Conservation (phyloP, 805 yeast species). For the Candida ulmi region DNA sequence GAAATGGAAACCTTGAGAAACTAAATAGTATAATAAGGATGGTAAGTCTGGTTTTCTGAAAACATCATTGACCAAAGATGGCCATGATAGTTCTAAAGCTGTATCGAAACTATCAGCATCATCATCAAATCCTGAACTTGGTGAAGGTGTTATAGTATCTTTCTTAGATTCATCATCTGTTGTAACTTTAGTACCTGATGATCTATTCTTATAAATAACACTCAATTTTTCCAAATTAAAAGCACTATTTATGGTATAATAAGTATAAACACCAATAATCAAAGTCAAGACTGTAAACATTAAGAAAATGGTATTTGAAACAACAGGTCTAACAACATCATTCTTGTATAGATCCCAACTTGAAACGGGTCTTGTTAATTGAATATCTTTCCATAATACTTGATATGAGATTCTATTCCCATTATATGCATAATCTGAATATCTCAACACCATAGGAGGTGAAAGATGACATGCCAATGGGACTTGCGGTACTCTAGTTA, state of each 20-base stretch:
- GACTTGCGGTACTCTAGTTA: constrained; percentile 19
- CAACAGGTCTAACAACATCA: constrained; percentile 20
- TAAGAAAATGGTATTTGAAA: constrained; percentile 13
- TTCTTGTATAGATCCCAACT: constrained; percentile 21
- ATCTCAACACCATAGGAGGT: constrained; percentile 21
- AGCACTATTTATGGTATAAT: constrained; percentile 9
- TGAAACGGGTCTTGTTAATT: constrained; percentile 6
- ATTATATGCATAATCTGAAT: constrained; percentile 20
- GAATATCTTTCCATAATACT: constrained; percentile 23
- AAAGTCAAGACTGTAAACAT: constrained; percentile 15
- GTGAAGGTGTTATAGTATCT: neutral
- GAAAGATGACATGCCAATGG: constrained; percentile 18
- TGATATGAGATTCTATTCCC: constrained; percentile 24
- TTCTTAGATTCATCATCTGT: neutral
- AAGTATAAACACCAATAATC: constrained; percentile 15
- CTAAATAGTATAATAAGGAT: constrained; percentile 8
- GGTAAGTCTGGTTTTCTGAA: constrained; percentile 16
- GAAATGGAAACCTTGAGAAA: constrained; percentile 18
- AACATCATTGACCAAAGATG: constrained; percentile 19
- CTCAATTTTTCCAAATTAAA: constrained; percentile 13
- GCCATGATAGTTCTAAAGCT: constrained; percentile 22
- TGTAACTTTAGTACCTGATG: neutral
- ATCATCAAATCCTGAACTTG: neutral
- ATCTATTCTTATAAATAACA: constrained; percentile 9
- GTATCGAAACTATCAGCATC: constrained; percentile 12